Conservation (phyloP, 495 filamentous ascomycete species). For the Aspergillus ostianus region DNA sequence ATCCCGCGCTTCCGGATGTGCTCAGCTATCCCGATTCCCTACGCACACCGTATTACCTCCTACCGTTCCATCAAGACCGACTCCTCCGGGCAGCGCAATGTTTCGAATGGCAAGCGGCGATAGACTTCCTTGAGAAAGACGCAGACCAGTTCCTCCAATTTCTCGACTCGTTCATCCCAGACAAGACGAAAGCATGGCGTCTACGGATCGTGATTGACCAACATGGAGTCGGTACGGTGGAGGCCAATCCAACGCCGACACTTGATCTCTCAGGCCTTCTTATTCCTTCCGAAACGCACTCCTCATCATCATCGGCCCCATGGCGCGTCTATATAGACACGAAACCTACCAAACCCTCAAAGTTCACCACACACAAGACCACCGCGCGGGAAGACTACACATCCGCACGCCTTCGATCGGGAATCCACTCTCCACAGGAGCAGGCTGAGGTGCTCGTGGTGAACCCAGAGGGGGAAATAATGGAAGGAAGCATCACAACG, state of each 20-base stretch:
- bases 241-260: conserved; percentile 46
- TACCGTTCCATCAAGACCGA: conserved; percentile 78
- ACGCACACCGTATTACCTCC: conserved; percentile 76
- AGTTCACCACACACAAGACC: conserved; percentile 75
- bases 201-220: conserved; percentile 54
- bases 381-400: conserved; percentile 65
- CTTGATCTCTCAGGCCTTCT: conserved; percentile 54
- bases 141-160: conserved; percentile 23
- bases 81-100: conserved; percentile 69
- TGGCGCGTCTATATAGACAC: conserved; percentile 59
- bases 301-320: no score
- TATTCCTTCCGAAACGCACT: conserved; percentile 31
- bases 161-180: conserved; percentile 37
- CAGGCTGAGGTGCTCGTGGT: conserved; percentile 71
- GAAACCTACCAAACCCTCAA: conserved; percentile 49
- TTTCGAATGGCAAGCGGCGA: conserved; percentile 57
- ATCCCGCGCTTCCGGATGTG: conserved; percentile 55
- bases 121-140: conserved; percentile 32
- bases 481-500: conserved; percentile 83
- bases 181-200: conserved; percentile 40
- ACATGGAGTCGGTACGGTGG: conserved; percentile 48
- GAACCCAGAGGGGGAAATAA: conserved; percentile 64
- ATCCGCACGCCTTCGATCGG: conserved; percentile 55
- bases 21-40: conserved; percentile 35
- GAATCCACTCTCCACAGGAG: conserved; percentile 50